A percentile compares a stretch with the other conserved stretches of the same genome.
Conservation (phyloP, 805 yeast genomes). For the Kodamaea neixiangensis region DNA sequence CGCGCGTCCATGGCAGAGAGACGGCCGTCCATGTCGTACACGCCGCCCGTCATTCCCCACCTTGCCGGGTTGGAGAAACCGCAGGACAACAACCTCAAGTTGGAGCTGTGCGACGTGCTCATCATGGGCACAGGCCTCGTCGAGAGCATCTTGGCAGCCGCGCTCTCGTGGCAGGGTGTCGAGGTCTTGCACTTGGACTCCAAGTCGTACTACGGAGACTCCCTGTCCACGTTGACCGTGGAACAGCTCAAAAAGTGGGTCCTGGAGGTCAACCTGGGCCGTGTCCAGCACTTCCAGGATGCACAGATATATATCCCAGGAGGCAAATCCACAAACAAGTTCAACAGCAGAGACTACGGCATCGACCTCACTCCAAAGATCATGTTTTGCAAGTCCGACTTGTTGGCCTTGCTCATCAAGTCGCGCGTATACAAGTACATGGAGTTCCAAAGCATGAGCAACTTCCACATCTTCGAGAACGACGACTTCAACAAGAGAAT, state of each 20-base stretch:
- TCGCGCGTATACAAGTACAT: conserved; percentile 88
- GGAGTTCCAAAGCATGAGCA: conserved; percentile 86
- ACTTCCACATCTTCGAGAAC: conserved; percentile 92
- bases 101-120: conserved; percentile 74
- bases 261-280: conserved; percentile 57
- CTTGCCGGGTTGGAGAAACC: conserved; percentile 81
- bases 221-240: conserved; percentile 79
- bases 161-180: conserved; percentile 98
- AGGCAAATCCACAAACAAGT: conserved; percentile 47
- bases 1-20: conserved; percentile 71
- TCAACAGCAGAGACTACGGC: conserved; percentile 74
- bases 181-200: conserved; percentile 86
- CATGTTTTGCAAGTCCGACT: conserved; percentile 87
- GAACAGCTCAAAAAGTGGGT: conserved; percentile 89
- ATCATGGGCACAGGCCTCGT: conserved; percentile 91
- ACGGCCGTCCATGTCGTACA: conserved; percentile 52
- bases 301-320: conserved; percentile 81
- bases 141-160: conserved; percentile 88
- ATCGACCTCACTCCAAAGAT: conserved; percentile 86
- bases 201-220: conserved; percentile 86
- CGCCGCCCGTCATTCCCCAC: conserved; percentile 59
- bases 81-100: conserved; percentile 60
- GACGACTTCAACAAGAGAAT: conserved; percentile 82
- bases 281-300: conserved; percentile 52
- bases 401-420: conserved; percentile 73